Conservation (phyloP, 2,329 filamentous ascomycete genomes). For the Mycogone perniciosa region DNA sequence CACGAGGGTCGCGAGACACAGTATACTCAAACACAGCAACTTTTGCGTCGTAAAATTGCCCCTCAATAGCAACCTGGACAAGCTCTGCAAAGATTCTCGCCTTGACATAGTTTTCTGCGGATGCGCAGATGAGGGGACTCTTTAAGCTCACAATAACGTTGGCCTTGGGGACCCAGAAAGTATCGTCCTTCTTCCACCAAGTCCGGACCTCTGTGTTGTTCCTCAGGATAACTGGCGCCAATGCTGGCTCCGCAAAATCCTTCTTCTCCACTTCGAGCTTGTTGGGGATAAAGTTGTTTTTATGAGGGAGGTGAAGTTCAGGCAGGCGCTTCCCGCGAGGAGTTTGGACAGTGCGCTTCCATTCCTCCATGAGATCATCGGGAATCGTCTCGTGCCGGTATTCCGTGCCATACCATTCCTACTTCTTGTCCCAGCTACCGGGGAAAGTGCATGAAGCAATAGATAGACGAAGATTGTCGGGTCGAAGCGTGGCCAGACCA, state of each 20-base stretch:
- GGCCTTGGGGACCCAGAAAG: conserved; percentile 95
- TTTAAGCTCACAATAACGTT: conserved; percentile 75
- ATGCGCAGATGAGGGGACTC: conserved; percentile 72
- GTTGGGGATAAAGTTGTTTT: conserved; percentile 92
- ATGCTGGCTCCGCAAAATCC: conserved; percentile 68
- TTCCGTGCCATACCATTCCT: conserved; percentile 98
- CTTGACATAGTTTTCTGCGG: conserved; percentile 72
- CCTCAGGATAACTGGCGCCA: conserved; percentile 73
- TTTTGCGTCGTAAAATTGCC: conserved; percentile 95
- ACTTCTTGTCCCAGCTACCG: conserved; percentile 77
- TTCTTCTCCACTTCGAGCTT: conserved; percentile 93
- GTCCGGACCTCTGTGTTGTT: conserved; percentile 74
- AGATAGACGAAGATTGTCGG: conserved; percentile 84
- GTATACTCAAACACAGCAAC: conserved; percentile 82
- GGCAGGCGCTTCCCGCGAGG: conserved; percentile 53
- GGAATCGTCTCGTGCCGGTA: conserved; percentile 80
- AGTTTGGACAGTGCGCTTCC: conserved; percentile 57
- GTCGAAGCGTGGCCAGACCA: conserved; percentile 65
- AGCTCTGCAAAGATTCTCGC: conserved; percentile 76
- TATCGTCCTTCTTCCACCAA: conserved; percentile 99
- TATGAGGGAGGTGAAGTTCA: conserved; percentile 79
- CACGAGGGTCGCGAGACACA: conserved; percentile 64
- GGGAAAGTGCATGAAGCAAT: conserved; percentile 79
- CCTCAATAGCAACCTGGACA: conserved; percentile 79
- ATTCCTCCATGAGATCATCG: conserved; percentile 62